Evolutionary conservation across 768 basidiomycete genomes (phyloP).

Genomic region (Naganishia onofrii): DNA sequence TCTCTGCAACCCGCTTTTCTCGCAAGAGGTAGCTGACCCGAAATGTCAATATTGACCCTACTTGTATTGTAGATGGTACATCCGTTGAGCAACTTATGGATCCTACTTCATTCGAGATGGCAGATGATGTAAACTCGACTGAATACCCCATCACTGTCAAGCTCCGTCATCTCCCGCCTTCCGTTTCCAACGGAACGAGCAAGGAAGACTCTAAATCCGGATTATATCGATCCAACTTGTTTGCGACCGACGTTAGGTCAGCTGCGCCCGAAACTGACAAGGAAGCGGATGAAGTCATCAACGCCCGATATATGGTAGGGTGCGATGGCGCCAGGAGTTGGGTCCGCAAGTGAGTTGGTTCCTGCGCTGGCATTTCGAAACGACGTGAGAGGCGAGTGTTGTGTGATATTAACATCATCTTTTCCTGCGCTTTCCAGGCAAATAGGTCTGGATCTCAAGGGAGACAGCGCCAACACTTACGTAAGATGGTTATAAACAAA

Average conservation of each 20-base stretch:
- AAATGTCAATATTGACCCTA: neutral
- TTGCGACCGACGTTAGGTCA: neutral
- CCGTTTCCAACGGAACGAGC: neutral
- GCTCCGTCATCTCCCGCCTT: slow-evolving; percentile 11
- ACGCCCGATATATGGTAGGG: slow-evolving; percentile 21
- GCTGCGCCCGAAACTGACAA: neutral
- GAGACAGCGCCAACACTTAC: slow-evolving; percentile 29
- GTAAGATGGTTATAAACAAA: neutral
- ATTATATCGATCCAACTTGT: slow-evolving; percentile 29
- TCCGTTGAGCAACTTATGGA: slow-evolving; percentile 24
- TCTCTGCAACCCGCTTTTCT: too few relatives aligned
- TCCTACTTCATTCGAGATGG: slow-evolving; percentile 12
- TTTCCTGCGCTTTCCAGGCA: slow-evolving; percentile 5
- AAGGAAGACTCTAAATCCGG: slow-evolving; percentile 22
- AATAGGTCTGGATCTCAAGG: slow-evolving; percentile 22
- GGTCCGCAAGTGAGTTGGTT: slow-evolving; percentile 23
- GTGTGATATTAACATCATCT: too few relatives aligned
- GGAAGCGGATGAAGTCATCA: slow-evolving; percentile 5
- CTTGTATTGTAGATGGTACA: slow-evolving; percentile 3
- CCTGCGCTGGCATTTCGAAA: too few relatives aligned
- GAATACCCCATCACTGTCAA: slow-evolving; percentile 27
- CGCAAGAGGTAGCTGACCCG: too few relatives aligned
- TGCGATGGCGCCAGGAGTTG: slow-evolving; percentile 30
- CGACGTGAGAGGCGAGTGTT: too few relatives aligned
- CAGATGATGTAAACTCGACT: neutral